Evolutionary conservation across 73 alveolate species (phyloP), one percentile per base, ranked within the genome.

Genomic region (Paramecium primaurelia): DNA sequence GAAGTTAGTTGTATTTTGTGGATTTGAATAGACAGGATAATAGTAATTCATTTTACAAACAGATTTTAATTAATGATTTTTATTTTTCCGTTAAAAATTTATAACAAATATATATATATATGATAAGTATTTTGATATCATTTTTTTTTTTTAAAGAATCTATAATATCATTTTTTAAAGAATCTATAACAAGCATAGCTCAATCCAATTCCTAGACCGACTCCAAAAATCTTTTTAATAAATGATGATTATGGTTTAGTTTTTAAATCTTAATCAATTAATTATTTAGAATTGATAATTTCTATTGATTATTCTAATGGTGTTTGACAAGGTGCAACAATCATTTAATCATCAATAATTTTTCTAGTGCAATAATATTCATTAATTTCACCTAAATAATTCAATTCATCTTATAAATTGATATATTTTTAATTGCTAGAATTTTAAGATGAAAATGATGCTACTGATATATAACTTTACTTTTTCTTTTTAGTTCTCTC

Each of bases 1-100:
- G 32, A 54, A 54, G 69, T 54, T 54, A 22, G 36, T 54, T 16
- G 69, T 6, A 14, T 32, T 6, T 2, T 73, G 54, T 37, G 36
- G 22, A 2, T 40, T 16, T 37, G 60, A 40, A 22, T 22, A 30
- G 34, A 68, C 87, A 30, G 87, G 87, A 34, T 64, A 64, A 73
- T 73, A 73, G 36, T 73, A 73, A 18, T 73, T 37, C 87, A 73
- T 73, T 38, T 34, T 37, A 73, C 87, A 73, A 73, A 73, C 64
- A 73, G 40, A 71, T 25, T 36, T 12, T 73, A 73, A 73, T 73
- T 30, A 73, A 54, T 54, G 69, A 14, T 3, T 38, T 36, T 40
- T 40, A 6, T 73, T 73, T 73, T 73, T 73, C 87, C 87, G 87
- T 73, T 73, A 73, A 38, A 73, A 11, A 32, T 64, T 32, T 32